Evolutionary conservation across 495 filamentous ascomycete species (phyloP), one percentile per base, ranked within the genome.

Genomic region (Beverwykella pulmonaria): DNA sequence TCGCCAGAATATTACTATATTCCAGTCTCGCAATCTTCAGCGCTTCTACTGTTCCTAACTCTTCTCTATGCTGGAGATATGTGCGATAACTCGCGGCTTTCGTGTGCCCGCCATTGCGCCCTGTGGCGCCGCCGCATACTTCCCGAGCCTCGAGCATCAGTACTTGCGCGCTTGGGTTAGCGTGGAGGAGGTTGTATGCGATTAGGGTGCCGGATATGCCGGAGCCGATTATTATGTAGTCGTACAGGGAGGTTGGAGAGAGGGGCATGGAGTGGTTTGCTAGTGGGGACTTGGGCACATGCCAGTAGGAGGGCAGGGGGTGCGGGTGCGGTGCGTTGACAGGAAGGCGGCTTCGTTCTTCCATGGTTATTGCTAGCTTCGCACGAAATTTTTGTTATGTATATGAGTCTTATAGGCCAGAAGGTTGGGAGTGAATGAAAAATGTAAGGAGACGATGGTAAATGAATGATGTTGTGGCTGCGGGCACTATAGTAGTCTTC

Each of bases 291-390:
- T 84, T 84, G 19, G 86, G 82, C 57, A 82, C 77, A 76, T 92
- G 90, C 90, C 90, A 92, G 78, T 88, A 91, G 41, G 86, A 86
- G 22, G 75, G 62, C 1, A 87, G 90, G 23, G 90, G 90, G 70
- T 84, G 83, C 4, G 78, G 22, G 20, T 57, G 44, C 12, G 76
- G 76, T 4, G 72, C 60, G 17, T 26, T 30, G 36, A 71, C 69
- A 17, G 64, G 64, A n/a, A 71, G 59, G 22, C 53, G 39, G 9
- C 53, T 54, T 5, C 68, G 63, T 19, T 41, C 39, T 52, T 71
- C 69, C 69, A 71, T 71, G 19, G 34, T 62, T 17, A 9, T 3
- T 2, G 10, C 4, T 56, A 3, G 5, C 12, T 34, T 34, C 32
- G 5, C 12, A 6, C 32, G 5, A 6, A 5, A 34, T 6, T 6